Evolutionary conservation across 345 rosid genomes (phyloP), one percentile per base, ranked within the genome.

Genomic region (Diplotaxis tenuifolia): DNA sequence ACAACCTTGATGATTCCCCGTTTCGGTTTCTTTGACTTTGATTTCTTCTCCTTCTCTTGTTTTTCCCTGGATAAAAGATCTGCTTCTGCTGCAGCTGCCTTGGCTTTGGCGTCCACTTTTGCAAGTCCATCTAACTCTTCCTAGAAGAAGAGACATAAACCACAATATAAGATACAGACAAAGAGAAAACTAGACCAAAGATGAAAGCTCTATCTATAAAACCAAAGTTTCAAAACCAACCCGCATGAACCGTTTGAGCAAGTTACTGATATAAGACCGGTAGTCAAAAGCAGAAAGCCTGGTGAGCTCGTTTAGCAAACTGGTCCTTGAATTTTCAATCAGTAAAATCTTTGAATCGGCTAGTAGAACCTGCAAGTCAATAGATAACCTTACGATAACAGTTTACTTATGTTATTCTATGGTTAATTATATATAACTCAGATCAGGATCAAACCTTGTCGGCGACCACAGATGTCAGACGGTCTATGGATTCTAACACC

Each of bases 321-420:
- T 32, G 10, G 10, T 10, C 65, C 45, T 60, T 60, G 65, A 60
- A 2, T 32, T 32, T 60, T 31, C 47, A 18, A 60, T 3, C 45
- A 60, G 45, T 62, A 75, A 62, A 52, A 68, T 68, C 69, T 75
- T 68, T 68, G 64, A 31, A 74, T 59, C 72, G 4, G 21, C 22
- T 18, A 60, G 47, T 18, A 14, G 25, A 18, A 60, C 16, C 65
- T 60, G 47, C 47, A 31, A 60, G 22, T 60, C 47, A 60, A 31
- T 16, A 5, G 4, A 60, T 29, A 56, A 3, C 15, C 12, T 57
- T 6, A 27, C 18, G 36, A n/a, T 31, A 32, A 32, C 9, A 60
- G 5, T 29, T 9, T 31, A 53, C 28, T 12, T 5, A 16, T 18
- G 23, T 9, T 9, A 60, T 31, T 19, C 22, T 60, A 20, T 29